Base-by-base conservation (phyloP, 202 grass and related monocot genomes). In the Zizania palustris region DNA sequence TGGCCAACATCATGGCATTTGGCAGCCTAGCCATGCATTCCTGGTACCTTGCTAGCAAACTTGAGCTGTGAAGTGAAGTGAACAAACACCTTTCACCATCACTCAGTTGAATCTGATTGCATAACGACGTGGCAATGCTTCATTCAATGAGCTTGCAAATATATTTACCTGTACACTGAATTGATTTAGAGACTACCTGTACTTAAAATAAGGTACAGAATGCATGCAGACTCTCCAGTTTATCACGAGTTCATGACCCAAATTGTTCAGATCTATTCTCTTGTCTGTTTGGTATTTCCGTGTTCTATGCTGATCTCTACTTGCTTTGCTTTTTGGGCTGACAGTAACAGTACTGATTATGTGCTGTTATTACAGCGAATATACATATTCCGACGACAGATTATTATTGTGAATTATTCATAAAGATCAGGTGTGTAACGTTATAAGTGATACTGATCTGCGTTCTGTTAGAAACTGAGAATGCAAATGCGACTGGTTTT, bases 11-110 rank as follows among this genome's bases (percentile, higher is more conserved):
- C 70, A 84, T 97, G 93, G 85, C 93, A 0, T 97, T 97, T 5
- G 93, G 93, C 64, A 91, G 93, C 82, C 82, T 97, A 45, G 93
- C 93, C 49, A 93, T 97, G 80, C 90, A 97, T 76, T 97, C 93
- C 0, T 97, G 93, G 93, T 97, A 91, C 67, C 85, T 97, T 11
- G 86, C 88, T 4, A 88, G 88, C 39, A 97, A 97, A 80, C 81
- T 93, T 37, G 84, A 91, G 59, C 79, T 97, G 19, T 97, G 83
- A 96, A 69, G 19, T 97, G 83, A 96, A 69, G 55, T 6, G 42
- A 20, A 33, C 22, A 46, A n/a, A 3, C 65, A 56, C 40, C 48
- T 28, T 20, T 43, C 16, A 21, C 46, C 43, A 5, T 33, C 67
- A 7, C 11, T 16, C 5, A 0, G 11, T 76, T 79, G 63, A 75